Evolutionary conservation across 2,329 filamentous ascomycete genomes (phyloP), one percentile per base, ranked within the genome.

Genomic region (Rhynchosporium agropyri): DNA sequence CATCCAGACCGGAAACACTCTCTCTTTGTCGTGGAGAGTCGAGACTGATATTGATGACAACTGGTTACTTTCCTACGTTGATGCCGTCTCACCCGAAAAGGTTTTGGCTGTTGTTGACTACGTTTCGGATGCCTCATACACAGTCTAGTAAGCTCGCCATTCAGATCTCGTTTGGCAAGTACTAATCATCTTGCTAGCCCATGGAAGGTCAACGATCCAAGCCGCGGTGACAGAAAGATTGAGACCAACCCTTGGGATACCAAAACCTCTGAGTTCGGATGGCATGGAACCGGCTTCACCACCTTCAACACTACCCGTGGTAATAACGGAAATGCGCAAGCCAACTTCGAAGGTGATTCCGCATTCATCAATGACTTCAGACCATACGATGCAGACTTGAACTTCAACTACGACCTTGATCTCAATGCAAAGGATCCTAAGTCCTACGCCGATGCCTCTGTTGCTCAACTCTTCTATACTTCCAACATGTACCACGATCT

Each of bases 401-500:
- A 42, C 36, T 60, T 60, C 36, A 38, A 60, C 20, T 60, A 51
- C 13, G 43, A 48, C 9, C 28, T 51, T 28, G 45, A 50, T n/a
- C 58, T 60, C 36, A 60, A 45, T 20, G 58, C n/a, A 15, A 12
- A 20, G 2, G 58, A 60, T 51, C 58, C 58, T 8, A 53, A 50
- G 26, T 29, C 33, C 1, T 60, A 60, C 36, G 48, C 48, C 36
- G 20, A 42, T 28, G 58, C 58, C 13, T 60, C 58, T 1, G 58
- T 60, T 29, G 33, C 58, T 2, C 58, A 60, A 33, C 58, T 60
- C 8, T 60, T 60, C 38, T 60, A 60, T 36, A 60, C 58, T 10
- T 46, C 46, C 36, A 60, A 60, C 58, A 43, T 60, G 46, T 60
- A 60, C 48, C 58, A 60, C 28, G 58, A 60, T 48, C 20, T 60